A percentile compares a stretch with the other conserved stretches of the same genome.
These are phyloP conservation scores for Botryotinia calthae DNA, from an alignment of 2,329 filamentous ascomycete species.

Conservation along the genomic window DNA sequence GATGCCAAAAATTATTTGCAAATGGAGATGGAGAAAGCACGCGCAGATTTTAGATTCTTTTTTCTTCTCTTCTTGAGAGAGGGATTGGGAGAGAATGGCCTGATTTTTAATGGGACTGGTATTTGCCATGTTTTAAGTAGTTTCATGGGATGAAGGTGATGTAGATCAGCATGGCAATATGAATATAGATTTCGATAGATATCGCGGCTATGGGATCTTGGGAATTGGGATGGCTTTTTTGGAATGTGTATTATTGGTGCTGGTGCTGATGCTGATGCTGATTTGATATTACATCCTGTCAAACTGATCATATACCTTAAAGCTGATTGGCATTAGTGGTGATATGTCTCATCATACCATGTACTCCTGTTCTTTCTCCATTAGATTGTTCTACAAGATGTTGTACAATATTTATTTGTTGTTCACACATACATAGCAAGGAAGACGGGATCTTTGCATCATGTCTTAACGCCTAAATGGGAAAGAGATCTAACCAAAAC, in stretches of 20 bases:
- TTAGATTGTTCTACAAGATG: background rate
- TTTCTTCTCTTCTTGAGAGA: background rate
- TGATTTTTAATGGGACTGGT: background rate
- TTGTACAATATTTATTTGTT: background rate
- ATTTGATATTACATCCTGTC: background rate
- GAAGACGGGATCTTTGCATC: background rate
- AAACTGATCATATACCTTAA: background rate
- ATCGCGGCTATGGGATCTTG: slow-evolving; percentile 13
- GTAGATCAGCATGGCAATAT: background rate
- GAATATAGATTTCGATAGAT: slow-evolving; percentile 7
- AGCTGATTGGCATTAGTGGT: background rate
- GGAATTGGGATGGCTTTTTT: background rate
- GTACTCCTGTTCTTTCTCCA: background rate
- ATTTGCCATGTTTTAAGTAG: background rate
- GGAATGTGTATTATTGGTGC: background rate
- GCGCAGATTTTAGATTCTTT: background rate
- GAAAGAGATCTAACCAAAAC: background rate
- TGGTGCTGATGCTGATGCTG: background rate
- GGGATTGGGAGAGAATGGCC: background rate
- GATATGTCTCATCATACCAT: background rate
- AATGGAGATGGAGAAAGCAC: background rate
- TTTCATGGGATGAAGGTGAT: background rate
- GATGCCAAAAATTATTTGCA: background rate
- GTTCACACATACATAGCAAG: background rate
- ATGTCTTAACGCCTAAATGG: background rate